Evolutionary conservation across 805 yeast genomes (phyloP).

Genomic region (Wickerhamiella dianesei): DNA sequence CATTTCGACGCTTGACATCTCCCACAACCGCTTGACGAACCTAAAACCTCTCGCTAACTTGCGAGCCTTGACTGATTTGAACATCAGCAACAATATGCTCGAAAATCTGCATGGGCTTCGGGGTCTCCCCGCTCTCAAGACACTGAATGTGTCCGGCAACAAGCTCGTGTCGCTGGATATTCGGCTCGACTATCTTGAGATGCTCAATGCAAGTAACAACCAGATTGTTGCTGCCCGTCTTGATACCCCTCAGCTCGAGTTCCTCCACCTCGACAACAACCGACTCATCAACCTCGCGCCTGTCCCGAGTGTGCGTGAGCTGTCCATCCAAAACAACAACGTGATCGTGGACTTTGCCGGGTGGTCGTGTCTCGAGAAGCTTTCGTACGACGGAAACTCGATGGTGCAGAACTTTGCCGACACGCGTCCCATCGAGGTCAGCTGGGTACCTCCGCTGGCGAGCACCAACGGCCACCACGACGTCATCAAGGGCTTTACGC

Average conservation of each 20-base stretch:
- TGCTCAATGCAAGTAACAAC: slow-evolving; percentile 16
- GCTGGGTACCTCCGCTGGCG: slow-evolving; percentile 14
- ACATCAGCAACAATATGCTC: slow-evolving; percentile 15
- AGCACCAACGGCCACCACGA: background rate
- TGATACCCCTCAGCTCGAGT: slow-evolving; percentile 16
- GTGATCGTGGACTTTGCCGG: slow-evolving; percentile 16
- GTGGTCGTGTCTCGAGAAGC: slow-evolving; percentile 13
- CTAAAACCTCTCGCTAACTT: slow-evolving; percentile 14
- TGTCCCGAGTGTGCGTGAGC: slow-evolving; percentile 12
- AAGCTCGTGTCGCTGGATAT: slow-evolving; percentile 11
- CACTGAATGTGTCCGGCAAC: slow-evolving; percentile 14
- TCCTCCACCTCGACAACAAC: slow-evolving; percentile 13
- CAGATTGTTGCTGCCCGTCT: slow-evolving; percentile 11
- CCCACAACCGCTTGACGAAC: slow-evolving; percentile 13
- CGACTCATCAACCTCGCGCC: slow-evolving; percentile 11
- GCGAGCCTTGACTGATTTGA: slow-evolving; percentile 16
- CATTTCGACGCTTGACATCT: slow-evolving; percentile 14
- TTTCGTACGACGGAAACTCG: slow-evolving; percentile 18
- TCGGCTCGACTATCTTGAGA: slow-evolving; percentile 11
- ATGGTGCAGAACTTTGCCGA: slow-evolving; percentile 9
- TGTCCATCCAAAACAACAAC: slow-evolving; percentile 13
- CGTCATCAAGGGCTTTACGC: slow-evolving; percentile 5
- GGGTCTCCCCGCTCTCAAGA: slow-evolving; percentile 13
- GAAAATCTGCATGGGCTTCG: slow-evolving; percentile 13
- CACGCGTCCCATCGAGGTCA: slow-evolving; percentile 10